Percentiles rank a stretch among this genome's conserved stretches.
Conservation (phyloP, 1,139 yeast species). For the Suhomyces maxii region DNA sequence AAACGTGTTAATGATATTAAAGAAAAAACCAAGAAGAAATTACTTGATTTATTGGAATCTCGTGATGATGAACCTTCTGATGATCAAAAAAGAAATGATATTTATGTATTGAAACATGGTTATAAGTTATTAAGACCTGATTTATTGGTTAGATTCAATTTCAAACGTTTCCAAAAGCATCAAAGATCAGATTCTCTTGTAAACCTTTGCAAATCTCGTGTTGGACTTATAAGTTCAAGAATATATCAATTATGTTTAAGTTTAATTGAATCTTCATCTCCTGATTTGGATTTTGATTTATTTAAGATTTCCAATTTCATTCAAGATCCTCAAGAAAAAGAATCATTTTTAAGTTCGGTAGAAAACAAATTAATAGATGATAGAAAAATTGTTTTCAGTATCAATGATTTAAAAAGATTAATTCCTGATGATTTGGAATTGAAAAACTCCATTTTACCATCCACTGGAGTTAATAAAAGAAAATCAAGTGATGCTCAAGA, state of each 20-base stretch:
- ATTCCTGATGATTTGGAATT: conserved; percentile 49
- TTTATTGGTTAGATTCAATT: conserved; percentile 61
- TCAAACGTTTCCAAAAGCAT: conserved; percentile 65
- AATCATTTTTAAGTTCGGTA: conserved; percentile 25
- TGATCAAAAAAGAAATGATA: conserved; percentile 24
- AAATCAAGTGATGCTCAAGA: conserved; percentile 10
- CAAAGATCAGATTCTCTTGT: conserved; percentile 65
- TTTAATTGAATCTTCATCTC: conserved; percentile 58
- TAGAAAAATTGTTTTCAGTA: conserved; percentile 46
- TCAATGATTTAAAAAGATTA: conserved; percentile 52
- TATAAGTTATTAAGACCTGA: conserved; percentile 45
- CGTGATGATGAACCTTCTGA: conserved; percentile 18
- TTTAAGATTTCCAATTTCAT: conserved; percentile 38
- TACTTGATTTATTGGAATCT: conserved; percentile 35
- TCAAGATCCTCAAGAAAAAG: conserved; percentile 41
- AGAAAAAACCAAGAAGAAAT: conserved; percentile 52
- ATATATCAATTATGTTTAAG: conserved; percentile 63
- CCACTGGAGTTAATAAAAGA: conserved; percentile 7
- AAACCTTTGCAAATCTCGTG: conserved; percentile 61
- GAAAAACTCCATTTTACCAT: conserved; percentile 45
- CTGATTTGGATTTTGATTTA: conserved; percentile 36
- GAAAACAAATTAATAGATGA: conserved; percentile 43
- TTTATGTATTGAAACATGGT: conserved; percentile 34
- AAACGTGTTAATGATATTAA: conserved; percentile 68
- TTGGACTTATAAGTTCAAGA: conserved; percentile 68